These are phyloP conservation scores for Gentiana straminea DNA, from an alignment of 257 asterid genomes.

Conservation along the genomic window DNA sequence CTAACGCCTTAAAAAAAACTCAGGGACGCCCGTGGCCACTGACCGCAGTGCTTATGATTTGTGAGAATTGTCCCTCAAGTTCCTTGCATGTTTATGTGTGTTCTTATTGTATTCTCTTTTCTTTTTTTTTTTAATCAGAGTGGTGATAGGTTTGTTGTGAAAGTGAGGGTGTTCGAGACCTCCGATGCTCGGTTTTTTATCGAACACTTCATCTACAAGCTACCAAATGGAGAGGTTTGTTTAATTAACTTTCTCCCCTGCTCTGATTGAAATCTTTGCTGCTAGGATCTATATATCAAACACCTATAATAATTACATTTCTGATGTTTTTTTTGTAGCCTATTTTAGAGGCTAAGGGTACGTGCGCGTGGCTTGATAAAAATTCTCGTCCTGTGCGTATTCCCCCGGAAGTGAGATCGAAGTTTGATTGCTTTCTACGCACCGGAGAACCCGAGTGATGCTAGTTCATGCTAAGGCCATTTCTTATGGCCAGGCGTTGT, in stretches of 20 bases:
- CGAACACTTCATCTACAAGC: conserved; percentile 67
- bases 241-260: no score
- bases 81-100: not conserved
- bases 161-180: conserved; percentile 48
- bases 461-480: not conserved
- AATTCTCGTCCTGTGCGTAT: conserved; percentile 77
- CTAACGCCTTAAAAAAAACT: no score
- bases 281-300: no score
- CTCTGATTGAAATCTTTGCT: no score
- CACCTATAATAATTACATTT: no score
- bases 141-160: conserved; percentile 71
- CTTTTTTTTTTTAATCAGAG: conserved; percentile 32
- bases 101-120: conserved; percentile 8
- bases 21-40: no score
- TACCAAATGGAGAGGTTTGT: conserved; percentile 61
- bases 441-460: conserved; percentile 29
- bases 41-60: no score
- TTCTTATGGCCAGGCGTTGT: no score
- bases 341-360: conserved; percentile 68
- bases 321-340: conserved; percentile 33
- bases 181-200: conserved; percentile 74
- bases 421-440: conserved; percentile 47
- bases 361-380: conserved; percentile 82
- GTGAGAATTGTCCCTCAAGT: no score
- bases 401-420: conserved; percentile 57